phyloP scores from a whole-genome alignment of 202 grass and related monocot species.

The Setaria italica region DNA sequence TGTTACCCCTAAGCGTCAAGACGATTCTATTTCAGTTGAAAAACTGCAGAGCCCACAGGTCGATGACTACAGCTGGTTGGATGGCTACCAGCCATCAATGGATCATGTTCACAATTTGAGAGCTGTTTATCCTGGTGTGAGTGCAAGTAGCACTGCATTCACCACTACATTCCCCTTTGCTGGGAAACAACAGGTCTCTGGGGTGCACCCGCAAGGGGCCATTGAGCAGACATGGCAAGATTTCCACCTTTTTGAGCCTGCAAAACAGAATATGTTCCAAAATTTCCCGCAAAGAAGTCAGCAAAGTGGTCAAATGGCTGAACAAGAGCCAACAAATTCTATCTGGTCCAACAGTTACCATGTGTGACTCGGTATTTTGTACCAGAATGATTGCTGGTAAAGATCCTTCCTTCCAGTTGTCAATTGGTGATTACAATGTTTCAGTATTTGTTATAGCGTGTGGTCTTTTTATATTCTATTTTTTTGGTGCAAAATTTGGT shows the following conservation, averaged over 20 bases:
- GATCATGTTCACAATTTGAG: conserved; percentile 42
- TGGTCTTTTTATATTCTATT: conserved; percentile 2
- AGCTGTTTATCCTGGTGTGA: conserved; percentile 50
- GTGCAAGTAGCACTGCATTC: conserved; percentile 43
- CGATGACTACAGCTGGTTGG: conserved; percentile 72
- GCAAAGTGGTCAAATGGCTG: conserved; percentile 46
- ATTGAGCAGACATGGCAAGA: conserved; percentile 68
- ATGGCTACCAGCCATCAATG: conserved; percentile 50
- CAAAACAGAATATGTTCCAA: conserved; percentile 54
- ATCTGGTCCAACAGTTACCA: conserved; percentile 63
- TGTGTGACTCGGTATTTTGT: conserved; percentile 63
- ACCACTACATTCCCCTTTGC: conserved; percentile 62
- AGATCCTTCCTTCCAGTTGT: neutral
- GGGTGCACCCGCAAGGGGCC: conserved; percentile 23
- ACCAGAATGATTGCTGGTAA: conserved; percentile 66
- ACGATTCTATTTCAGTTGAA: conserved; percentile 44
- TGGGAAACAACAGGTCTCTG: conserved; percentile 57
- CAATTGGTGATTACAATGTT: neutral
- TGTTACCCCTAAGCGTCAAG: conserved; percentile 55
- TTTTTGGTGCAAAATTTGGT: conserved; percentile 23
- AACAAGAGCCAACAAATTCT: conserved; percentile 60
- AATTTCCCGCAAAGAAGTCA: conserved; percentile 56
- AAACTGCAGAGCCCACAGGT: conserved; percentile 53
- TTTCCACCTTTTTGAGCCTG: conserved; percentile 79
- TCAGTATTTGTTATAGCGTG: conserved; percentile 17